phyloP scores from a whole-genome alignment of 2,329 filamentous ascomycete species.

The Cordyceps javanica region DNA sequence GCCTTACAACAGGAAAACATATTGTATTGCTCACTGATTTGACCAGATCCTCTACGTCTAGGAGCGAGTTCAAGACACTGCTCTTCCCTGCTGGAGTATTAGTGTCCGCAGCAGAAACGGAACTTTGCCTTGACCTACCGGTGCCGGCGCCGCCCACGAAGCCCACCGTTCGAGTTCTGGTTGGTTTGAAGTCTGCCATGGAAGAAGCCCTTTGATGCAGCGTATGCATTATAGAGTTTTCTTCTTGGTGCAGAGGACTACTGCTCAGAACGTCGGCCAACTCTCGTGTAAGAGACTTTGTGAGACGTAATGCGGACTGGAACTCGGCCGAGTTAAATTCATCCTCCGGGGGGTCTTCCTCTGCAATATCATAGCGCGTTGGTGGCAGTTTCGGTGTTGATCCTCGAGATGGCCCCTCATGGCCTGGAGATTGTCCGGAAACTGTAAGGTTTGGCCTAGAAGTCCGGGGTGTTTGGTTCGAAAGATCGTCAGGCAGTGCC shows the following conservation, averaged over 20 bases:
- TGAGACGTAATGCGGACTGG: constrained; percentile 27
- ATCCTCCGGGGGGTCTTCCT: constrained; percentile 29
- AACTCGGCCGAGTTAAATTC: constrained; percentile 30
- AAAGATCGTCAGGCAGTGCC: neutral
- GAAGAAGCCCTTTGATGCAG: constrained; percentile 27
- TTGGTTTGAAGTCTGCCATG: constrained; percentile 32
- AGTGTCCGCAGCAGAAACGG: neutral
- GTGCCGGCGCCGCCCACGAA: constrained; percentile 44
- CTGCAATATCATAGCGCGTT: constrained; percentile 16
- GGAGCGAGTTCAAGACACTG: constrained; percentile 42
- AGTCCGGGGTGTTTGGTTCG: neutral
- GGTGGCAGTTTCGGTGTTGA: neutral
- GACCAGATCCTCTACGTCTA: constrained; percentile 34
- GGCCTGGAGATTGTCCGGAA: no score
- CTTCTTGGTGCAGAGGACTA: constrained; percentile 28
- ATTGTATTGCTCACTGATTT: constrained; percentile 33
- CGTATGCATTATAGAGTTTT: constrained; percentile 31
- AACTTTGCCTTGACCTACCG: constrained; percentile 23
- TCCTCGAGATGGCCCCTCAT: neutral
- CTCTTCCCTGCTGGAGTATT: constrained; percentile 34
- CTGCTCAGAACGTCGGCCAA: constrained; percentile 29
- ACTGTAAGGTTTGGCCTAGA: neutral
- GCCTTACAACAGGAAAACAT: neutral
- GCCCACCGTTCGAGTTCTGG: constrained; percentile 35
- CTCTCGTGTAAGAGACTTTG: constrained; percentile 26